Evolutionary conservation across 2,329 filamentous ascomycete genomes (phyloP), one percentile per base, ranked within the genome.

Genomic region (Aspergillus sp.): DNA sequence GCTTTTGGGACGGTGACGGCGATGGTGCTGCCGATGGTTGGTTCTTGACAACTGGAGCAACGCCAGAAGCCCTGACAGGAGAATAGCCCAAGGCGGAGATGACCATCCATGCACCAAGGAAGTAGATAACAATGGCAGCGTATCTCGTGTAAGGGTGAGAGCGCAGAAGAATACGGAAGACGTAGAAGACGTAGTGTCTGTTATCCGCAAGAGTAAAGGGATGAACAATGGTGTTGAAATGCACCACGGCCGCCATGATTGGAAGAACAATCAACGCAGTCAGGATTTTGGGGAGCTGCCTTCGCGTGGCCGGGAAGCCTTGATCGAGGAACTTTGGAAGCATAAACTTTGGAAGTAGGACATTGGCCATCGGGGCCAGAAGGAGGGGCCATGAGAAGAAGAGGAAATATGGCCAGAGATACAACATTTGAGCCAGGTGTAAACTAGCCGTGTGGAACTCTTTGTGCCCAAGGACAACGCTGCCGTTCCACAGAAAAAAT

Each of bases 181-280:
- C 80, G 77, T 99, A 99, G 75, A 99, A 99, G 73, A 96, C 89
- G 78, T 96, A 99, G 73, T 99, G 95, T 2, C 95, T 83, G 74
- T 99, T 99, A 74, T 99, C 95, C 35, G 95, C 95, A 1, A 98
- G 83, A 0, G 93, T 96, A 72, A 98, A 99, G 0, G 95, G 93
- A 70, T 99, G 95, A 44, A 98, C 85, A 62, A 96, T 89, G 35
- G 95, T 99, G 80, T 97, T 98, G 81, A 84, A 89, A 61, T 85
- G 84, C 23, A 97, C 86, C 2, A 81, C 75, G 6, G 72, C 66
- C 17, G 80, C 66, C 63, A 82, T 83, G 8, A 78, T 37, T 6
- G 73, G 63, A 8, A 79, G 62, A 51, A 77, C 73, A 19, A 66
- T 56, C 3, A 77, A 15, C 0, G 72, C 59, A 4, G 80, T 67